These are phyloP conservation scores for Xerocomus amazonicus DNA, from an alignment of 1,284 basidiomycete genomes.

Conservation along the genomic window DNA sequence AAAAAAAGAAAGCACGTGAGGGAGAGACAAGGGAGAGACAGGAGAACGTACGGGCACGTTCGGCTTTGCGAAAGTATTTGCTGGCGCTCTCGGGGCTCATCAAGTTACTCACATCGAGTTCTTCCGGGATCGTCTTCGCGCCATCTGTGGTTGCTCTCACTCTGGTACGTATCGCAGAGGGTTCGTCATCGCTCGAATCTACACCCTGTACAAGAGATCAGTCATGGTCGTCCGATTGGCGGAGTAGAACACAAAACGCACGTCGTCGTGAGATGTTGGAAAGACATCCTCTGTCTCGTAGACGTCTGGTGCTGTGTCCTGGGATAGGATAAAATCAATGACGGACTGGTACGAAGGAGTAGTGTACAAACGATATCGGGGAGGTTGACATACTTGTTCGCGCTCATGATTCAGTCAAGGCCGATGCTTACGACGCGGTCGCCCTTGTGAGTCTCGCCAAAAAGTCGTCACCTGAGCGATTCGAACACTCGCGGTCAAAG, in stretches of 20 bases:
- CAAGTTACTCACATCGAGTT: slow-evolving; percentile 48
- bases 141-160: slow-evolving; percentile 29
- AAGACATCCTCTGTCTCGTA: slow-evolving; percentile 88
- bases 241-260: slow-evolving; percentile 30
- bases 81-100: slow-evolving; percentile 59
- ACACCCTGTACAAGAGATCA: slow-evolving; percentile 41
- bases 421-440: not conserved
- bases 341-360: not conserved
- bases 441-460: not conserved
- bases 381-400: slow-evolving; percentile 80
- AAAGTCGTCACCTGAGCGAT: slow-evolving; percentile 78
- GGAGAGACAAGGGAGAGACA: not conserved
- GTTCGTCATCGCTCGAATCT: slow-evolving; percentile 66
- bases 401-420: slow-evolving; percentile 46
- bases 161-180: slow-evolving; percentile 37
- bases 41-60: slow-evolving; percentile 50
- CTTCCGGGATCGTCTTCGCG: slow-evolving; percentile 41
- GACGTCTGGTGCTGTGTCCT: slow-evolving; percentile 90
- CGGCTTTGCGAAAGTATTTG: slow-evolving; percentile 64
- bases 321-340: slow-evolving; percentile 14
- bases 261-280: slow-evolving; percentile 47
- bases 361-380: slow-evolving; percentile 78
- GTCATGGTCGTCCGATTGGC: not conserved
- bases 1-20: too few relatives aligned
- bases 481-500: slow-evolving; percentile 85